These are phyloP conservation scores for Termitomyces sp. DNA, from an alignment of 768 basidiomycete genomes.

Conservation along the genomic window DNA sequence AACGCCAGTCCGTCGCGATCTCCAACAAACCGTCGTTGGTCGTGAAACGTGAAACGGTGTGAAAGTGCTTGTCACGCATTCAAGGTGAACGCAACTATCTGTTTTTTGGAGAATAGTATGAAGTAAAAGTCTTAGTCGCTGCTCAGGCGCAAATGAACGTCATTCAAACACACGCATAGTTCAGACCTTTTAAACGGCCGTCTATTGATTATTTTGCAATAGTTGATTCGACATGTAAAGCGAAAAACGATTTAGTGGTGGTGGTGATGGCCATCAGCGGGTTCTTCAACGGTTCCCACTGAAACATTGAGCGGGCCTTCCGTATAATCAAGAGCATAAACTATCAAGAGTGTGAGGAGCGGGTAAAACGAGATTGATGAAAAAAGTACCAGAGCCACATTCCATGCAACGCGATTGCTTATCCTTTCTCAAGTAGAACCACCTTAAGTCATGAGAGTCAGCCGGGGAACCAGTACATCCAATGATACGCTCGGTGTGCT, in stretches of 20 bases:
- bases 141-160: not conserved
- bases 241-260: conserved; percentile 5
- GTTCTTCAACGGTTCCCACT: conserved; percentile 1
- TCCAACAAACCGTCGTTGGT: not conserved
- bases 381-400: conserved; percentile 80
- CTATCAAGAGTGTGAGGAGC: conserved; percentile 28
- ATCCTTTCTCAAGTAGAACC: conserved; percentile 67
- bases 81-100: not conserved
- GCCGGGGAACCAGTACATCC: conserved; percentile 95
- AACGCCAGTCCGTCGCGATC: not conserved
- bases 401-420: conserved; percentile 81
- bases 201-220: conserved; percentile 2
- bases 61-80: not conserved
- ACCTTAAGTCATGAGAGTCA: conserved; percentile 91
- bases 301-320: conserved; percentile 3
- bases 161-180: not conserved
- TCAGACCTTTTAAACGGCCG: not conserved
- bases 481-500: conserved; percentile 81
- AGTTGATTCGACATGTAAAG: not conserved
- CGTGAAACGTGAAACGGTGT: not conserved
- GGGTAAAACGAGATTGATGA: not conserved
- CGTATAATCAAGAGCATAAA: conserved; percentile 62
- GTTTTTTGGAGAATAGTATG: not conserved
- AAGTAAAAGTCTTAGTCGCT: not conserved
- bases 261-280: not conserved